Base-by-base conservation (phyloP, 352 stramenopile genomes). In the Plasmopara viticola region DNA sequence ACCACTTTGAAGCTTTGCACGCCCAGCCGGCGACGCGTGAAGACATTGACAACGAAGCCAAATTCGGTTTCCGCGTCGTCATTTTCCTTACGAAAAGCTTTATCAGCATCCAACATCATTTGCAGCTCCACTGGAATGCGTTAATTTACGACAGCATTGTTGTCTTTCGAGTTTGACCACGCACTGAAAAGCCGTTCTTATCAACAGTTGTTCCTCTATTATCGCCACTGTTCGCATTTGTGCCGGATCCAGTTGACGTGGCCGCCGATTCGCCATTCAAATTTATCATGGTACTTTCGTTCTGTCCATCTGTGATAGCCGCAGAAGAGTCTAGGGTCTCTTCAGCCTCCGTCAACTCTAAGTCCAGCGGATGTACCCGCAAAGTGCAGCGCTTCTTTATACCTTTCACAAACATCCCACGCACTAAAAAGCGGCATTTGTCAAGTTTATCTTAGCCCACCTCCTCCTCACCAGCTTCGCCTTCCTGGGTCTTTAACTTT, bases 301-400 rank as follows among this genome's bases (percentile, higher is more conserved):
- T 65, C 41, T 80, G 62, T 15, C 76, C 74, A 18, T 74, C 68
- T 56, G 66, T 87, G 62, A 87, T 88, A 48, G 65, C 82, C 17
- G 60, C 20, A 25, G 20, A 72, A 39, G 86, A 82, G 5, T 87
- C 78, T 3, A 68, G 71, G 18, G 60, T 56, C 40, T 78, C 72
- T 40, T 89, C 73, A 0, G 64, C 60, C 48, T 87, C 74, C 0
- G 66, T 72, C 31, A 87, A 55, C 51, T 81, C 88, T 43, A n/a
- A 64, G 47, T 93, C 79, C 9, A 95, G 54, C 40, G 82, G 84
- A 48, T 95, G 83, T 38, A 95, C 84, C 9, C 84, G 78, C 30
- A 77, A 78, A 48, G 93, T 87, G 65, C 88, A 93, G 44, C 84
- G 74, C 60, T 88, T 88, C 64, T 95, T 95, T 52, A 81, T 81